Base-by-base conservation (phyloP, 768 basidiomycete species). In the Mycena alexandri region DNA sequence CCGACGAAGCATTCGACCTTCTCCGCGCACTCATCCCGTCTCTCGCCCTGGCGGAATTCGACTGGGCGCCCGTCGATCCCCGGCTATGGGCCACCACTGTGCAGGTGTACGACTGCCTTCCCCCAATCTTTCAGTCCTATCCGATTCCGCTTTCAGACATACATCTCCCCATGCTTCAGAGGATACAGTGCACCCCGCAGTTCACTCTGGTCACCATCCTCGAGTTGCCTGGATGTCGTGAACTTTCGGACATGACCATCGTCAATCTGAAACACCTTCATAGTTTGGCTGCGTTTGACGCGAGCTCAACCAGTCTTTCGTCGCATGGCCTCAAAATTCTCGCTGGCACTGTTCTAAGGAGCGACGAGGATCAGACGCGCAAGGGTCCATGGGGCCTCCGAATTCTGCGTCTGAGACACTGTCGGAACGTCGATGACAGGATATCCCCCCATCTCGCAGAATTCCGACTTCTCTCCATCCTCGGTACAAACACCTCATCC, bases 171-270 rank as follows among this genome's bases (percentile, higher is more conserved):
- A 77, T 86, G 16, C 83, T 93, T 14, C 91, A 92, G 68, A 69
- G 68, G 17, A 85, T 93, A 46, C 83, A 84, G 2, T 78, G 83
- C 48, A 87, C 89, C 0, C 72, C 81, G 3, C 72, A 84, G 24
- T 94, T 92, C 74, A 82, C 90, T 3, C 81, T 94, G 36, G 67
- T 93, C 59, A 90, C 92, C 7, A 74, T 92, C 13, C 76, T 94
- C 24, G 83, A 90, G 52, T 79, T 94, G 11, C 82, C 86, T 4
- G 76, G 81, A 7, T 90, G 90, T 69, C 60, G 64, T 13, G 80
- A 85, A n/a, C 80, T 94, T 0, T 86, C 82, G 29, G 93, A 94
- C 75, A 77, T 84, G 25, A 85, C 84, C 52, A 81, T 92, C 25
- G 63, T 82, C 44, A 74, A 78, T 11, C 79, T 93, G 33, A 84